These are phyloP conservation scores for Brassica nigra DNA, from an alignment of 345 rosid species.

Conservation along the genomic window DNA sequence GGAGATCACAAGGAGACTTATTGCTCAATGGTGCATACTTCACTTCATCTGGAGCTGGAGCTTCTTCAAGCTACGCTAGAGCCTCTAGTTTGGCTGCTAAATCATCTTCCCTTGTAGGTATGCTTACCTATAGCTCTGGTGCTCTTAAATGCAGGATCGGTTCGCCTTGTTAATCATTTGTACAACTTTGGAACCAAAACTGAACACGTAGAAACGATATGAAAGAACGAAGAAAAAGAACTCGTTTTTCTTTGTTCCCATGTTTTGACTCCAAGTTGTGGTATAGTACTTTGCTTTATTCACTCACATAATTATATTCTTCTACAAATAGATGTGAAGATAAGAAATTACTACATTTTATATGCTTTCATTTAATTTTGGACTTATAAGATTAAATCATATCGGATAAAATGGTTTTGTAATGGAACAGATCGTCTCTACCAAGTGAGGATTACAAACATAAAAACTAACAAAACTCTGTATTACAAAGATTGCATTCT, in stretches of 20 bases:
- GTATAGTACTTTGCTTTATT: constrained; percentile 20
- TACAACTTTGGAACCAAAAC: not conserved
- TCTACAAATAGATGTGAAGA: not conserved
- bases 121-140: constrained; percentile 55
- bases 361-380: not conserved
- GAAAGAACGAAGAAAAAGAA: constrained; percentile 6
- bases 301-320: not conserved
- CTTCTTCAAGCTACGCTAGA: constrained; percentile 52
- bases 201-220: not conserved
- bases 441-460: not conserved
- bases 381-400: not conserved
- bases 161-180: constrained; percentile 44
- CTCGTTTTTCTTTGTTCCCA: constrained; percentile 15
- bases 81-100: constrained; percentile 67
- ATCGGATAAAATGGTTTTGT: constrained; percentile 7
- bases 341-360: not conserved
- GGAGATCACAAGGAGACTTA: constrained; percentile 65
- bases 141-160: constrained; percentile 50
- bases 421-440: not conserved
- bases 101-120: constrained; percentile 54
- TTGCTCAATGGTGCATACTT: constrained; percentile 62
- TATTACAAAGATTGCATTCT: constrained; percentile 14
- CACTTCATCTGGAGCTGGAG: constrained; percentile 50
- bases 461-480: not conserved
- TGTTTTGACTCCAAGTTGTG: constrained; percentile 26